phyloP scores from a whole-genome alignment of 129 eudicot genomes.

The Escallonia rubra region DNA sequence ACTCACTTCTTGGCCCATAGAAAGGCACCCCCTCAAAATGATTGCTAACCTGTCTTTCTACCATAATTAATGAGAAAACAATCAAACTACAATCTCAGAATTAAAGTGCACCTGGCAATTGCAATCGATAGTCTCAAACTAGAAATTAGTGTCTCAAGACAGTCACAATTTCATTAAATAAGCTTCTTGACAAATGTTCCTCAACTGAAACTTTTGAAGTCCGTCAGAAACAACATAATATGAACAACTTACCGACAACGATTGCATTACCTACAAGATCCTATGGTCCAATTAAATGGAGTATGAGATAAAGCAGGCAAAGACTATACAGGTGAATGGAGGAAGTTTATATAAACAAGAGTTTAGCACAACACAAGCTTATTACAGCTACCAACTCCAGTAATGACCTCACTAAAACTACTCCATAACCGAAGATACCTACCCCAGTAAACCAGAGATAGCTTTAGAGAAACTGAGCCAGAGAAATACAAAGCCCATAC shows the following conservation, averaged over 20 bases:
- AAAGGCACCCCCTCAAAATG: conserved; percentile 77
- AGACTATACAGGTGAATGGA: too few relatives aligned
- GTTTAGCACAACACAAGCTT: too few relatives aligned
- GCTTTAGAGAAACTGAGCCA: not conserved
- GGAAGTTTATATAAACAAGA: too few relatives aligned
- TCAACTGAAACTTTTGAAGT: too few relatives aligned
- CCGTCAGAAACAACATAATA: too few relatives aligned
- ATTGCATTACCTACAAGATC: not conserved
- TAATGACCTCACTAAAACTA: conserved; percentile 39
- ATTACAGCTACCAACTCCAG: conserved; percentile 18
- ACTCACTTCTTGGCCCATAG: conserved; percentile 57
- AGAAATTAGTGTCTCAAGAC: not conserved
- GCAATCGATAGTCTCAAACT: conserved; percentile 1
- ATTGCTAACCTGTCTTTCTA: conserved; percentile 57
- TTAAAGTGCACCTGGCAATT: conserved; percentile 8
- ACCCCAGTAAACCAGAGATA: conserved; percentile 16
- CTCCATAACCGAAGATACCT: conserved; percentile 26
- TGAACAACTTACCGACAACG: too few relatives aligned
- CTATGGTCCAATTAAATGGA: not conserved
- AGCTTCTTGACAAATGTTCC: too few relatives aligned
- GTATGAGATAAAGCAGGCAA: not conserved
- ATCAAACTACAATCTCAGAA: conserved; percentile 12
- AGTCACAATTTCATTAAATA: conserved; percentile 5
- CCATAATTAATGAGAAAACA: conserved; percentile 36
- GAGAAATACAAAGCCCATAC: not conserved